These are phyloP conservation scores for Zymoseptoria pseudotritici DNA, from an alignment of 2,329 filamentous ascomycete genomes.

Conservation along the genomic window DNA sequence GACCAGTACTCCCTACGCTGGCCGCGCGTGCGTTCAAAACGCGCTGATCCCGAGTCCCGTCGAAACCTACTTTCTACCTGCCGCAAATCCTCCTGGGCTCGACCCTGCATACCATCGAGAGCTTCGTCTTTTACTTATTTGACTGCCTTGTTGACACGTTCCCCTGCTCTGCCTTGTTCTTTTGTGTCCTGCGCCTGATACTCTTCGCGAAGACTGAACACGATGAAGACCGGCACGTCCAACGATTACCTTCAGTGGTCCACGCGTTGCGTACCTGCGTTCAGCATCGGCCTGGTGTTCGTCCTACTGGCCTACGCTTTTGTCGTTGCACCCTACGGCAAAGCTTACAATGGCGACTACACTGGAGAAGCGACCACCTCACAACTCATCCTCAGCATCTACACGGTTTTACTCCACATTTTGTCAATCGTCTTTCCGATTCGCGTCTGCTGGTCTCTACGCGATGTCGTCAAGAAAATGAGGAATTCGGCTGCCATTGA, in stretches of 20 bases:
- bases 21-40: background rate
- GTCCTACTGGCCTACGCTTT: slow-evolving; percentile 23
- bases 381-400: slow-evolving; percentile 36
- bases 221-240: slow-evolving; percentile 10
- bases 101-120: background rate
- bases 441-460: slow-evolving; percentile 55
- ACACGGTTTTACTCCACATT: slow-evolving; percentile 57
- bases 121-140: background rate
- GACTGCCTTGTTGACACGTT: background rate
- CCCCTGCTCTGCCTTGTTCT: background rate
- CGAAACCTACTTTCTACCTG: background rate
- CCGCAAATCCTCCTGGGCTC: background rate
- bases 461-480: slow-evolving; percentile 44
- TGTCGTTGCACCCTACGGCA: slow-evolving; percentile 21
- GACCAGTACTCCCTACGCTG: background rate
- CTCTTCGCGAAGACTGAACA: background rate
- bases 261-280: slow-evolving; percentile 24
- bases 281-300: slow-evolving; percentile 19
- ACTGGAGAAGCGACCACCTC: slow-evolving; percentile 23
- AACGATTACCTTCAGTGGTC: slow-evolving; percentile 18
- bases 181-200: background rate
- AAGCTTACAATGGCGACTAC: slow-evolving; percentile 17
- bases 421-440: slow-evolving; percentile 58
- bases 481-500: slow-evolving; percentile 16
- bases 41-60: background rate